Evolutionary conservation across 257 asterid genomes (phyloP).

Genomic region (Solanum lycopersicoides): DNA sequence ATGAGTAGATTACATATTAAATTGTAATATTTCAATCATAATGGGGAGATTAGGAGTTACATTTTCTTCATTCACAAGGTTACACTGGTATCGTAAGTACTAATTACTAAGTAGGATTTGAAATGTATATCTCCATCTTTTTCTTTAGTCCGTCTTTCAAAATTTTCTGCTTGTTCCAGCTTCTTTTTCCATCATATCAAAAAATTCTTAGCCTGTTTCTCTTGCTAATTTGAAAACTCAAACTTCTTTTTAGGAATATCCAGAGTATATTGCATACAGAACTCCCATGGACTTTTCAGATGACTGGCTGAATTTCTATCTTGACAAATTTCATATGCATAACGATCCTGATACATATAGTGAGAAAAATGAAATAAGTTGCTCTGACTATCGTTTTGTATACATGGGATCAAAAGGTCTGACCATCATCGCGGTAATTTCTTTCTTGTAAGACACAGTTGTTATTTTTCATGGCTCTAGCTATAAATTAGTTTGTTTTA

Average conservation of each 20-base stretch:
- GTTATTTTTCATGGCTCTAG: not conserved
- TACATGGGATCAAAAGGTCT: constrained; percentile 95
- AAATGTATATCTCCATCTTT: not conserved
- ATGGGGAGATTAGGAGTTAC: not conserved
- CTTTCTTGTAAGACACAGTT: constrained; percentile 8
- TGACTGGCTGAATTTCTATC: constrained; percentile 96
- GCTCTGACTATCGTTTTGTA: constrained; percentile 97
- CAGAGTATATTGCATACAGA: constrained; percentile 67
- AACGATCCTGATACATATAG: constrained; percentile 35
- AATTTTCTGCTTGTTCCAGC: not conserved
- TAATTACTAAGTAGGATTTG: not conserved
- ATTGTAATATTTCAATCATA: not conserved
- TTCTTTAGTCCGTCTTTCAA: not conserved
- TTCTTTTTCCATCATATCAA: not conserved
- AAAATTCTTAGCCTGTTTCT: not conserved
- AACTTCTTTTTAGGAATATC: constrained; percentile 65
- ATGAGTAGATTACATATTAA: not conserved
- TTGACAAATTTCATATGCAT: constrained; percentile 76
- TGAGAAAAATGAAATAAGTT: constrained; percentile 51
- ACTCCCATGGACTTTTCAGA: constrained; percentile 66
- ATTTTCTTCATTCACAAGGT: not conserved
- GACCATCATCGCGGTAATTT: constrained; percentile 10
- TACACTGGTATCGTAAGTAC: not conserved
- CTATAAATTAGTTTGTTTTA: not conserved
- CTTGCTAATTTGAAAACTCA: not conserved